Conservation (phyloP, 2,329 filamentous ascomycete species). For the Pestalotiopsis fici region DNA sequence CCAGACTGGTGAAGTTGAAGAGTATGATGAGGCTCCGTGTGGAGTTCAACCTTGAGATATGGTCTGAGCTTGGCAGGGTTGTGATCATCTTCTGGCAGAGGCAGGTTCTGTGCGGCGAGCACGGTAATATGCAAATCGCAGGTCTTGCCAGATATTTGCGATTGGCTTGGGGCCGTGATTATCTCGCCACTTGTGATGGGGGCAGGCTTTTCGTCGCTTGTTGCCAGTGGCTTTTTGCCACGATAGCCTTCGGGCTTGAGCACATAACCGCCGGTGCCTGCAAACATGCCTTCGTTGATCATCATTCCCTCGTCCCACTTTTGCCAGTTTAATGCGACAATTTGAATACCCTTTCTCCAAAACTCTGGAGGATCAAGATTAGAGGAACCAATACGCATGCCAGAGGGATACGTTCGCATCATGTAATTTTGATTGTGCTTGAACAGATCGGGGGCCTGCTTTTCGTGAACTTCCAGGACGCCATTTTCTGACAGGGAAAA, state of each 20-base stretch:
- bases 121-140: conserved; percentile 74
- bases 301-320: conserved; percentile 90
- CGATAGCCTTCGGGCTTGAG: conserved; percentile 72
- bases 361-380: conserved; percentile 84
- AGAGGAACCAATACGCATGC: conserved; percentile 77
- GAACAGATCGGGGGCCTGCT: conserved; percentile 60
- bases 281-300: conserved; percentile 93
- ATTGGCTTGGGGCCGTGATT: conserved; percentile 14
- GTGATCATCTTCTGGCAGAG: conserved; percentile 58
- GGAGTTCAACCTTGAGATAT: conserved; percentile 82
- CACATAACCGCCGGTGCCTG: conserved; percentile 79
- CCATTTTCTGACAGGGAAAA: conserved; percentile 67
- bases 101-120: conserved; percentile 75
- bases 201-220: conserved; percentile 5
- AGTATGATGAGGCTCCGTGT: conserved; percentile 61
- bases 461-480: conserved; percentile 62
- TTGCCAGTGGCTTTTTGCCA: conserved; percentile 26
- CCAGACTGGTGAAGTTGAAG: conserved; percentile 37
- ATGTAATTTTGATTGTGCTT: conserved; percentile 79
- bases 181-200: conserved; percentile 25
- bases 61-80: conserved; percentile 65
- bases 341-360: conserved; percentile 87
- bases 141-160: conserved; percentile 51
- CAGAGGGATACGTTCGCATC: conserved; percentile 88
- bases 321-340: conserved; percentile 95